A percentile compares a stretch with the other conserved stretches of the same genome.
Conservation (phyloP, 345 rosid species). For the Durio zibethinus region DNA sequence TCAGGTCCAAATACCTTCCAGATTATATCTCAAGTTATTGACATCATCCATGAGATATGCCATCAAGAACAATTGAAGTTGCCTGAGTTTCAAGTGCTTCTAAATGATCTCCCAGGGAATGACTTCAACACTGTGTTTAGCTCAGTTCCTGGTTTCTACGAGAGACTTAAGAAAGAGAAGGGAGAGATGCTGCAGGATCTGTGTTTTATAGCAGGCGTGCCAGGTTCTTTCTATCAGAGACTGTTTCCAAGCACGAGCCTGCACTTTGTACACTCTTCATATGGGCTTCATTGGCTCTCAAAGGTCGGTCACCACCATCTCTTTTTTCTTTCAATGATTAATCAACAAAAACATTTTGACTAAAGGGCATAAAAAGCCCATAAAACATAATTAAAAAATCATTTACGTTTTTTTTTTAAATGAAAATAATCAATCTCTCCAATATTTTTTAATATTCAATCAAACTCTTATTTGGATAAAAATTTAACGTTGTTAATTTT, state of each 20-base stretch:
- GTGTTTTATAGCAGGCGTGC: slow-evolving; percentile 13
- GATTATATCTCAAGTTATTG: slow-evolving; percentile 40
- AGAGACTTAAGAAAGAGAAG: slow-evolving; percentile 30
- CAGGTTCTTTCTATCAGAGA: slow-evolving; percentile 54
- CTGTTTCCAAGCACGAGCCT: slow-evolving; percentile 56
- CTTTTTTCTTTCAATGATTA: too few species aligned
- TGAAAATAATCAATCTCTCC: too few species aligned
- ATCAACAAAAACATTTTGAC: too few species aligned
- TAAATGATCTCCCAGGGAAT: slow-evolving; percentile 66
- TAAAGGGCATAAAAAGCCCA: too few species aligned
- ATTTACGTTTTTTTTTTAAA: too few species aligned
- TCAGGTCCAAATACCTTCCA: slow-evolving; percentile 66
- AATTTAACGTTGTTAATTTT: too few species aligned
- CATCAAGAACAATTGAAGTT: slow-evolving; percentile 16
- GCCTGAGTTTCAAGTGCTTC: slow-evolving; percentile 48
- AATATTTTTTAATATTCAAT: too few species aligned
- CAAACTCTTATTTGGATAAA: too few species aligned
- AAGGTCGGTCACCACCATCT: slow-evolving; percentile 32
- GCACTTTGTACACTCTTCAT: slow-evolving; percentile 68
- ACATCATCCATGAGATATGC: slow-evolving; percentile 33
- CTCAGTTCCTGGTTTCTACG: slow-evolving; percentile 45
- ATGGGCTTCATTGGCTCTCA: slow-evolving; percentile 80
- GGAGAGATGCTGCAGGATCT: neutral
- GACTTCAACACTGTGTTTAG: slow-evolving; percentile 62
- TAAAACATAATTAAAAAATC: too few species aligned